These are phyloP conservation scores for Phyllosticta citribraziliensis DNA, from an alignment of 2,329 filamentous ascomycete species.

Conservation along the genomic window DNA sequence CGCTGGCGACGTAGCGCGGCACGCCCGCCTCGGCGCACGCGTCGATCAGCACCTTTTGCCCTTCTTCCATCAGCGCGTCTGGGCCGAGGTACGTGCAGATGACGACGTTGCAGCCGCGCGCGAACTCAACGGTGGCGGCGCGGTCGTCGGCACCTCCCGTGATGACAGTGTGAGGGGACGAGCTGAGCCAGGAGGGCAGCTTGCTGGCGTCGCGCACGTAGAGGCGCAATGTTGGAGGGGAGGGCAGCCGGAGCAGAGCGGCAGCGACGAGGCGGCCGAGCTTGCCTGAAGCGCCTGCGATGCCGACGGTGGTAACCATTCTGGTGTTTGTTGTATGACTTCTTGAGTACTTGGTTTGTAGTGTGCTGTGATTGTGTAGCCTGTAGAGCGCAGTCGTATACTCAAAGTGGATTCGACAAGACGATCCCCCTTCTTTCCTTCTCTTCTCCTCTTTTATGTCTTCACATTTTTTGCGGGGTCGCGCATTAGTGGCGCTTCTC, in stretches of 20 bases:
- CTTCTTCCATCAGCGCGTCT: conserved; percentile 30
- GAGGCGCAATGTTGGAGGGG: conserved; percentile 18
- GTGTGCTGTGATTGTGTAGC: not conserved
- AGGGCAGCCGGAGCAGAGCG: conserved; percentile 20
- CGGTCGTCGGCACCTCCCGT: conserved; percentile 19
- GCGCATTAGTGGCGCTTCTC: not conserved
- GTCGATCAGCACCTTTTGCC: conserved; percentile 34
- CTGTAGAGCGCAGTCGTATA: too few species aligned
- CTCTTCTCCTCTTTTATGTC: not conserved
- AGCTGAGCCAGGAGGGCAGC: conserved; percentile 13
- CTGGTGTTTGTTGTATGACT: not conserved
- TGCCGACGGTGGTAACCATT: conserved; percentile 14
- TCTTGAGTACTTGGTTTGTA: not conserved
- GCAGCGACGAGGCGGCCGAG: conserved; percentile 22
- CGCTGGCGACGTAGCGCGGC: conserved; percentile 32
- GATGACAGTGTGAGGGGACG: conserved; percentile 13
- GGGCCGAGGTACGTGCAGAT: conserved; percentile 34
- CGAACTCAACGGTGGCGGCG: conserved; percentile 19
- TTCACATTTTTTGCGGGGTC: not conserved
- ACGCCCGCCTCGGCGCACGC: conserved; percentile 27
- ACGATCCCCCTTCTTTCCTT: too few species aligned
- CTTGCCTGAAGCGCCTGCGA: conserved; percentile 27
- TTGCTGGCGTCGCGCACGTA: conserved; percentile 21
- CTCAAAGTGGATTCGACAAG: too few species aligned
- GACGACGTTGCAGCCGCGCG: conserved; percentile 24